These are phyloP conservation scores for Bipolaris victoriae DNA, from an alignment of 2,329 filamentous ascomycete species.

Conservation along the genomic window DNA sequence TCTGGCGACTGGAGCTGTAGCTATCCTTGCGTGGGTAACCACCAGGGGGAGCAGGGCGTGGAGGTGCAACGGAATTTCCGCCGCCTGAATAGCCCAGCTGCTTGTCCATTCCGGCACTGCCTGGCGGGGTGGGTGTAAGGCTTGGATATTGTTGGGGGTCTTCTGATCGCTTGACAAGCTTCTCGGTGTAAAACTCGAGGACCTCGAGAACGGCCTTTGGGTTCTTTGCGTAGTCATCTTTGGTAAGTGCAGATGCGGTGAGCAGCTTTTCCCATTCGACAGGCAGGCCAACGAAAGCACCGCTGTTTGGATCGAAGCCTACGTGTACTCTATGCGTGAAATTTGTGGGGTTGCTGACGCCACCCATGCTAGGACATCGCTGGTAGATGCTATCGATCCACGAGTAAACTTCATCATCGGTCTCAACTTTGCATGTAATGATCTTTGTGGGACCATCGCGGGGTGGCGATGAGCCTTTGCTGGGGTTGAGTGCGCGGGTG, in stretches of 20 bases:
- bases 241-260: slow-evolving; percentile 95
- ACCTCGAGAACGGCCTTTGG: slow-evolving; percentile 75
- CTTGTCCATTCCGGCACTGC: slow-evolving; percentile 54
- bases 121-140: slow-evolving; percentile 70
- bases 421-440: slow-evolving; percentile 90
- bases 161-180: slow-evolving; percentile 73
- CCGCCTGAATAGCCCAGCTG: slow-evolving; percentile 55
- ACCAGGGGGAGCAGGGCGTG: slow-evolving; percentile 54
- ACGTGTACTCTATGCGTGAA: slow-evolving; percentile 98
- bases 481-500: slow-evolving; percentile 70
- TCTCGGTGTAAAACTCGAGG: slow-evolving; percentile 83
- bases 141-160: slow-evolving; percentile 72
- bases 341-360: slow-evolving; percentile 97
- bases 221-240: slow-evolving; percentile 98
- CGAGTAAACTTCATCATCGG: slow-evolving; percentile 95
- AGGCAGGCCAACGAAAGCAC: slow-evolving; percentile 91
- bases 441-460: slow-evolving; percentile 82
- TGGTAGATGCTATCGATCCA: slow-evolving; percentile 99
- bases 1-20: slow-evolving; percentile 47
- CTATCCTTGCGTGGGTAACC: slow-evolving; percentile 54
- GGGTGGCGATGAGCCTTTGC: slow-evolving; percentile 67
- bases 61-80: slow-evolving; percentile 57
- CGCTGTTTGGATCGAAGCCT: slow-evolving; percentile 93
- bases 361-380: slow-evolving; percentile 94
- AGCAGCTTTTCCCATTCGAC: slow-evolving; percentile 97